Evolutionary conservation across 1,284 basidiomycete species (phyloP).

Genomic region (Puccinia brachypodii): DNA sequence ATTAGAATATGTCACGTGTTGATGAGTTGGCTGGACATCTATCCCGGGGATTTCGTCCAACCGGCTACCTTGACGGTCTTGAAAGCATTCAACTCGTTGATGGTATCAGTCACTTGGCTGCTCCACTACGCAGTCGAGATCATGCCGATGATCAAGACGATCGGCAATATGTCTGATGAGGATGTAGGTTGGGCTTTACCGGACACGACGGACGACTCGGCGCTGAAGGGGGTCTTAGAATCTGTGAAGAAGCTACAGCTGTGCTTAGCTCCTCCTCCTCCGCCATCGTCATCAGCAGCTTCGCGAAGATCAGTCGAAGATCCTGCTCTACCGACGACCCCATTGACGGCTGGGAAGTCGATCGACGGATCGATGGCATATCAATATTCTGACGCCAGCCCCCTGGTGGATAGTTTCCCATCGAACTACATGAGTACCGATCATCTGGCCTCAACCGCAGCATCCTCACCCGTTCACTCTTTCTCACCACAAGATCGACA

Average conservation of each 20-base stretch:
- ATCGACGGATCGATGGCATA: neutral
- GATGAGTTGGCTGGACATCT: conserved; percentile 53
- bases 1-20: conserved; percentile 53
- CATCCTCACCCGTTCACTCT: conserved; percentile 19
- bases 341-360: conserved; percentile 1
- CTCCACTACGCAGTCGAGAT: conserved; percentile 55
- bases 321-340: neutral
- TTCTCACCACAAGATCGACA: neutral
- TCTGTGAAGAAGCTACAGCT: neutral
- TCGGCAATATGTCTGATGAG: conserved; percentile 50
- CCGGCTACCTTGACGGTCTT: conserved; percentile 29
- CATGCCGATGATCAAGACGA: conserved; percentile 50
- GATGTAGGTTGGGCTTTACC: conserved; percentile 54
- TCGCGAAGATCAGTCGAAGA: conserved; percentile 1
- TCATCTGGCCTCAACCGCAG: conserved; percentile 2
- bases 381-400: conserved; percentile 7
- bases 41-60: conserved; percentile 53
- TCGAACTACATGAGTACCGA: conserved; percentile 6
- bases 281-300: neutral
- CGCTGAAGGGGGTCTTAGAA: conserved; percentile 9
- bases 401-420: neutral
- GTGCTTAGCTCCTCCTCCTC: neutral
- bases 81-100: conserved; percentile 36
- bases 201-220: conserved; percentile 46
- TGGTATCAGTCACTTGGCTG: conserved; percentile 52